Conservation (phyloP, 257 asterid genomes). For the Nicotiana tomentosiformis region DNA sequence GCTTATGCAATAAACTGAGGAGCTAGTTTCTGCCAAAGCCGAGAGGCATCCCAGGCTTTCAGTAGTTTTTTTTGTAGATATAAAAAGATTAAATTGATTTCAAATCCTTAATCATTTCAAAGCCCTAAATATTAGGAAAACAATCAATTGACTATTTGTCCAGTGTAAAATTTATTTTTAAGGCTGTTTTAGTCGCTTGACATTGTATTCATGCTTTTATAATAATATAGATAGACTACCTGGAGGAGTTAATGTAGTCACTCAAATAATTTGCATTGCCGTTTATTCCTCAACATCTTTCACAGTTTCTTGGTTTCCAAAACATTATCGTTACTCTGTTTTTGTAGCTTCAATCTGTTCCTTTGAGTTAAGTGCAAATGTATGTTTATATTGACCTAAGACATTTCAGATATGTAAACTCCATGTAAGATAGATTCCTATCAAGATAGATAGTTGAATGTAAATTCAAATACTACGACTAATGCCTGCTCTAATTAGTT, state of each 20-base stretch:
- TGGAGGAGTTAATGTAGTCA: background rate
- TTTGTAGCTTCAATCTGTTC: background rate
- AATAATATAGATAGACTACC: background rate
- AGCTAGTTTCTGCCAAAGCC: too few relatives aligned
- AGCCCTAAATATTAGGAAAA: too few relatives aligned
- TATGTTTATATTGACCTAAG: conserved; percentile 2
- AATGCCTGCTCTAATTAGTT: background rate
- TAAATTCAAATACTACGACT: background rate
- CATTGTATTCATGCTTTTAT: too few relatives aligned
- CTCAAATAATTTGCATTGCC: background rate
- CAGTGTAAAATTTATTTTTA: too few relatives aligned
- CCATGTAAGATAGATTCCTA: background rate
- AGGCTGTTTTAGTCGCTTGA: too few relatives aligned
- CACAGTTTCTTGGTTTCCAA: background rate
- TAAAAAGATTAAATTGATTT: too few relatives aligned
- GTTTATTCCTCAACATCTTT: background rate
- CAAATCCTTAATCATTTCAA: too few relatives aligned
- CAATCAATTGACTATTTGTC: too few relatives aligned
- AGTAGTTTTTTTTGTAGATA: too few relatives aligned
- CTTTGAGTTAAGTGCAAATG: background rate
- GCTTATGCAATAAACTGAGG: too few relatives aligned
- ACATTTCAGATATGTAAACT: background rate
- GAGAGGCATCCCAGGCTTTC: too few relatives aligned
- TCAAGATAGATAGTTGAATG: background rate
- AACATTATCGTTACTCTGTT: background rate